A percentile compares a stretch with the other conserved stretches of the same genome.
phyloP scores from a whole-genome alignment of 1,284 basidiomycete species.

The Clitocybe nebularis region DNA sequence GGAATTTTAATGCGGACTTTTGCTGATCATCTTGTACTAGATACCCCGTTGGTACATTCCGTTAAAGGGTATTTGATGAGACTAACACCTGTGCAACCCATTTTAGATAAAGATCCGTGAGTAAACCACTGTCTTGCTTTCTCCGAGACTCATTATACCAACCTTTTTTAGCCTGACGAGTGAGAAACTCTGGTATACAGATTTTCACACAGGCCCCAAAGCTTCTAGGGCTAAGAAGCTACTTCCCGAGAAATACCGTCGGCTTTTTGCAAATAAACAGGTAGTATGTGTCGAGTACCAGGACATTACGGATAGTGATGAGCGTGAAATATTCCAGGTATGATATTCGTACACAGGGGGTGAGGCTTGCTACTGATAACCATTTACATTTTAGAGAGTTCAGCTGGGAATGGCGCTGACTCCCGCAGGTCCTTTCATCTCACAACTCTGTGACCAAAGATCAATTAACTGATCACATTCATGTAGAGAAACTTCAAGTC shows the following conservation, averaged over 20 bases:
- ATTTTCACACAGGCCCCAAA: constrained; percentile 18
- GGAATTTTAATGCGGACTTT: constrained; percentile 3
- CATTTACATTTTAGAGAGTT: constrained; percentile 46
- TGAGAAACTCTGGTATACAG: constrained; percentile 56
- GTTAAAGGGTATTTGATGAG: not conserved
- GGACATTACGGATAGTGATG: constrained; percentile 52
- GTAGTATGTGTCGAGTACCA: constrained; percentile 72
- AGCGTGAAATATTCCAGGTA: constrained; percentile 77
- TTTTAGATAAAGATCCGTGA: constrained; percentile 53
- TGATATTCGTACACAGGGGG: constrained; percentile 6
- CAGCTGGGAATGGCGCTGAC: constrained; percentile 78
- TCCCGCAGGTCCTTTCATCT: constrained; percentile 38
- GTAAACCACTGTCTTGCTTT: constrained; percentile 13
- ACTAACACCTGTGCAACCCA: not conserved
- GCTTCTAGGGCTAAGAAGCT: constrained; percentile 20
- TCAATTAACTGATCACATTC: not conserved
- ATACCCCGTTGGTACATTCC: constrained; percentile 44
- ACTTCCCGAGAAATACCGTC: constrained; percentile 47
- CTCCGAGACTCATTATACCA: not conserved
- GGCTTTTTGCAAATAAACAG: constrained; percentile 60
- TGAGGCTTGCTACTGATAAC: not conserved
- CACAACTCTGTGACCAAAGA: not conserved
- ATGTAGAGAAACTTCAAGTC: constrained; percentile 61
- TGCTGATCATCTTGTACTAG: constrained; percentile 25
- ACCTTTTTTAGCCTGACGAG: constrained; percentile 27